Base-by-base conservation (phyloP, 129 eudicot species). In the Rutidosis leptorrhynchoides region DNA sequence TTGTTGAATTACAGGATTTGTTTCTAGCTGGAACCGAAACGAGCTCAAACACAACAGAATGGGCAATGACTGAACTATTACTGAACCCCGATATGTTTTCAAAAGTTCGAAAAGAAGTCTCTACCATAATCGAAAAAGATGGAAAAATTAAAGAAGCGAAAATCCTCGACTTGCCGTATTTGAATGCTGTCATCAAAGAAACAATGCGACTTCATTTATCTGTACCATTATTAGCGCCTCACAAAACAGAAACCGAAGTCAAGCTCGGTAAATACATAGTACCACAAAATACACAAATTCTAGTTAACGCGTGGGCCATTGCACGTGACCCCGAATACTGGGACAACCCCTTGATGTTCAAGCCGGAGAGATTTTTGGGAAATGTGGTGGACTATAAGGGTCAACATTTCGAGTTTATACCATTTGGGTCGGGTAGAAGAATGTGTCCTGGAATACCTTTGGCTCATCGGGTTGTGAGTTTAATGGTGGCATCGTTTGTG, bases 401-500 rank as follows among this genome's bases (percentile, higher is more conserved):
- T 0, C 81, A 77, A 19, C 60, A 81, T 40, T 73, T 77, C 20
- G 40, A 54, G 10, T 72, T 45, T 32, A 61, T 81, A 45, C 82
- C 85, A 1, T 77, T 81, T 77, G 79, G 82, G 1, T 81, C 85
- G 0, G 85, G 82, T 7, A 61, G 82, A 51, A 67, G 85, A 29
- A 81, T 68, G 64, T 81, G 82, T 20, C 73, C 82, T 14, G 85
- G 82, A 14, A 81, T 81, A 14, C 56, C 70, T 0, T 54, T 77
- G 4, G 81, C 82, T 57, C 77, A 63, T 61, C 68, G 79, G 73
- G 68, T 65, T 19, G 63, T 76, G 40, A 65, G 74, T 35, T 54
- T 75, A 23, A 61, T 67, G 64, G 62, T 67, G 53, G 85, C 85
- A 15, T 81, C 85, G 2, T 53, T 77, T 40, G 76, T 76, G 8